Evolutionary conservation across 441 rosid genomes (phyloP), one percentile per base, ranked within the genome.

Genomic region (Populus hybrid): DNA sequence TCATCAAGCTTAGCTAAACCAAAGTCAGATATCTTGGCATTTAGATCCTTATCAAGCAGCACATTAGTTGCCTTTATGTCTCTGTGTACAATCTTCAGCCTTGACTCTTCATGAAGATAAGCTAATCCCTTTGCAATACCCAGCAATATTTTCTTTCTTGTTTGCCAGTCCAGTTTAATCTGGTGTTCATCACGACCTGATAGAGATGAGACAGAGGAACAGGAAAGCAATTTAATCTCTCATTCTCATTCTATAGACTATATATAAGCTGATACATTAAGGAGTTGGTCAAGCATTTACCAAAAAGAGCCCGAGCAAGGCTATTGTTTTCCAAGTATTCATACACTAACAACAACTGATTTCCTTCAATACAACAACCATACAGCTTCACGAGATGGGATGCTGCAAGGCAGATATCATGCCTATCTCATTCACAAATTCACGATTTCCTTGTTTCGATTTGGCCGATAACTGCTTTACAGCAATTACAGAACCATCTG

Each of bases 1-100:
- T 93, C 94, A 67, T 91, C 89, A 70, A 93, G 98, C 83, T 91
- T 93, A 67, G 98, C 98, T 73, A 90, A 85, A 71, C 98, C 98
- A n/a, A 93, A 93, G 76, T 93, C 96, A 0, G 96, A 93, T 50
- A 91, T 93, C 88, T 91, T 91, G 32, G 97, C 86, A 61, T 86
- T 90, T 67, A 91, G 81, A 42, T 90, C 87, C 83, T 82, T 89
- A 65, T 93, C 98, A 9, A 91, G 90, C 78, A 93, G 85, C 79
- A 91, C 96, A 83, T 92, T 92, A 11, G 94, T 92, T 21, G 94
- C 91, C 81, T 91, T 32, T 32, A 32, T 32, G 34, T 32, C 34
- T 32, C 34, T 32, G 34, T 32, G 34, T 0, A 32, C 34, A 32
- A 32, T 32, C 1, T 32, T 32, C 34, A 32, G 34, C 34, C 96